A percentile compares a stretch with the other conserved stretches of the same genome.
These are phyloP conservation scores for Acacia pycnantha DNA, from an alignment of 331 rosid genomes.

Conservation along the genomic window DNA sequence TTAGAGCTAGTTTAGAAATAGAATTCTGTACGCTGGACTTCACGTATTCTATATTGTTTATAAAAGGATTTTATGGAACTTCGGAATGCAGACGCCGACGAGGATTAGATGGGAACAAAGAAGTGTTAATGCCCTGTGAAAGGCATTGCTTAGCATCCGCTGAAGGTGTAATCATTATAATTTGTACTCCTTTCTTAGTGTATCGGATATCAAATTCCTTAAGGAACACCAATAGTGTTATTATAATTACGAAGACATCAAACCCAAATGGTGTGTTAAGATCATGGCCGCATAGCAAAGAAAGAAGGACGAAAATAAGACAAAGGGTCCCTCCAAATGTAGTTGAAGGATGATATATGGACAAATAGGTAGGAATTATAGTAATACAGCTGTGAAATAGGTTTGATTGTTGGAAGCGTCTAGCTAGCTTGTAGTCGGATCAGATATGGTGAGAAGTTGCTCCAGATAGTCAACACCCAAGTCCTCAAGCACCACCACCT, in stretches of 20 bases:
- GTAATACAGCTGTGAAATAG: not conserved
- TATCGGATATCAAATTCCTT: not conserved
- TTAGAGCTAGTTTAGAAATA: not conserved
- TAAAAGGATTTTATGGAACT: not conserved
- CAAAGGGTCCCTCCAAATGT: not conserved
- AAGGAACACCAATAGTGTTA: not conserved
- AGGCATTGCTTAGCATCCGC: not conserved
- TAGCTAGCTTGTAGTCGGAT: not conserved
- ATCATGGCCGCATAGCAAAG: not conserved
- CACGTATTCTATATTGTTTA: not conserved
- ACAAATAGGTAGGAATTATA: not conserved
- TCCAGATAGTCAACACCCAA: conserved; percentile 21
- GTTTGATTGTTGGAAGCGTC: not conserved
- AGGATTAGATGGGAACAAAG: not conserved
- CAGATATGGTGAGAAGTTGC: conserved; percentile 6
- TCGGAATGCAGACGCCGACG: not conserved
- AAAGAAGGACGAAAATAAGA: not conserved
- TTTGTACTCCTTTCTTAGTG: not conserved
- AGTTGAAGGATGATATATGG: not conserved
- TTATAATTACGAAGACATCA: no score
- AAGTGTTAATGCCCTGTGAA: not conserved
- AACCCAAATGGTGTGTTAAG: not conserved
- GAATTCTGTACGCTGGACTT: not conserved
- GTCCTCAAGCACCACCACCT: conserved; percentile 18
- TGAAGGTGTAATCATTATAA: not conserved